phyloP scores from a whole-genome alignment of 1,139 yeast species.

The Blastobotrys proliferans region DNA sequence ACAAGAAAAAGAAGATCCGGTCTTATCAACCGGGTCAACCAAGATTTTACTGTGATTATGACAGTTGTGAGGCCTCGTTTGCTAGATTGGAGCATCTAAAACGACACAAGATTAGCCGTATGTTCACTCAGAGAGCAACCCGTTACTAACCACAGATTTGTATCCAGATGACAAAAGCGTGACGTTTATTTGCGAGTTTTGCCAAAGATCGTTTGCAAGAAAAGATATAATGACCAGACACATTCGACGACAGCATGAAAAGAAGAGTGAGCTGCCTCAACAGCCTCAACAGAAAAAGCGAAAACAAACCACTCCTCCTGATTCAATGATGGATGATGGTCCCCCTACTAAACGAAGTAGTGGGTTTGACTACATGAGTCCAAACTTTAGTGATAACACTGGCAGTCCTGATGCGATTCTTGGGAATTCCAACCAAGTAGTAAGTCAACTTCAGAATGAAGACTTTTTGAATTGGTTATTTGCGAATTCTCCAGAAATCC shows the following conservation, averaged over 20 bases:
- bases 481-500: too few relatives aligned
- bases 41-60: constrained; percentile 16
- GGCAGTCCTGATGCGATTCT: constrained; percentile 25
- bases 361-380: constrained; percentile 17
- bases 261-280: constrained; percentile 6
- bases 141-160: too few relatives aligned
- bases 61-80: constrained; percentile 23
- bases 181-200: constrained; percentile 22
- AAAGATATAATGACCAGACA: constrained; percentile 26
- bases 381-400: constrained; percentile 19
- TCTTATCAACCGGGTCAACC: constrained; percentile 21
- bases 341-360: constrained; percentile 4
- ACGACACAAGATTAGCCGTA: constrained; percentile 24
- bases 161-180: constrained; percentile 18
- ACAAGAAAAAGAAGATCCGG: constrained; percentile 12
- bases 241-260: constrained; percentile 23
- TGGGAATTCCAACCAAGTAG: constrained; percentile 26
- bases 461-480: constrained; percentile 28
- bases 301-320: too few relatives aligned
- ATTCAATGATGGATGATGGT: too few relatives aligned
- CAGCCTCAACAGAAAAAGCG: too few relatives aligned
- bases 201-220: constrained; percentile 22
- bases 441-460: constrained; percentile 25
- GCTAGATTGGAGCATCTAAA: constrained; percentile 26
- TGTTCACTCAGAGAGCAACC: constrained; percentile 12